Evolutionary conservation across 176 grass and related monocot species (phyloP).

Genomic region (Tuctoria greenei): DNA sequence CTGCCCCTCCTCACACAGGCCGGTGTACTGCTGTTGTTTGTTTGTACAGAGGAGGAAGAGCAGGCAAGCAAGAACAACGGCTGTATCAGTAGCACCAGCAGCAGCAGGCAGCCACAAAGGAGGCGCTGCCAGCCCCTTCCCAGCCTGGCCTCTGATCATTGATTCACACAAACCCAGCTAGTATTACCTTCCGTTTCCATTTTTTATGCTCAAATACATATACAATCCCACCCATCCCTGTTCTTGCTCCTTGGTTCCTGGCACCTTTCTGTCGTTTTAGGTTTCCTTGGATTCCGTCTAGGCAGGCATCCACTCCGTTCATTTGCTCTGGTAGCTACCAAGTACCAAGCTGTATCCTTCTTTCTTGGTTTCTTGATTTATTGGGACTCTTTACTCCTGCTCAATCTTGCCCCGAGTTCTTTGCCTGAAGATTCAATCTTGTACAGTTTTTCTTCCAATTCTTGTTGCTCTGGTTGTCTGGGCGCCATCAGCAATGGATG

Average conservation of each 20-base stretch:
- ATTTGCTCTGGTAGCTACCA: slow-evolving; percentile 29
- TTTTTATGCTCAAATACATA: slow-evolving; percentile 20
- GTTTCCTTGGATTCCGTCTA: slow-evolving; percentile 58
- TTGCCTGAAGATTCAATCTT: slow-evolving; percentile 36
- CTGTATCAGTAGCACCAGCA: neutral
- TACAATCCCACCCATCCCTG: slow-evolving; percentile 46
- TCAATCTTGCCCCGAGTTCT: neutral
- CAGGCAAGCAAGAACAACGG: slow-evolving; percentile 36
- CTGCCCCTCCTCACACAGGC: neutral
- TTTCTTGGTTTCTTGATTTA: slow-evolving; percentile 23
- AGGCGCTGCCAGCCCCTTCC: slow-evolving; percentile 40
- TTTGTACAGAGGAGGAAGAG: slow-evolving; percentile 23
- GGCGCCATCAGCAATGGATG: slow-evolving; percentile 54
- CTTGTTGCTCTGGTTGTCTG: neutral
- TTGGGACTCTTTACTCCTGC: neutral
- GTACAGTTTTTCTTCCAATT: slow-evolving; percentile 13
- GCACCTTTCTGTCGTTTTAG: slow-evolving; percentile 46
- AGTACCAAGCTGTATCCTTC: slow-evolving; percentile 20
- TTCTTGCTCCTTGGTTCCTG: slow-evolving; percentile 49
- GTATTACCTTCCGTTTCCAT: slow-evolving; percentile 40
- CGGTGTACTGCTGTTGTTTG: slow-evolving; percentile 24
- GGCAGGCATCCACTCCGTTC: slow-evolving; percentile 33
- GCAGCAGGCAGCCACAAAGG: slow-evolving; percentile 36
- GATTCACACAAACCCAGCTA: slow-evolving; percentile 37
- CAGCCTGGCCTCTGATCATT: slow-evolving; percentile 61